A percentile compares a stretch with the other conserved stretches of the same genome.
phyloP scores from a whole-genome alignment of 164 flowering plant genomes.

The Platanus orientalis region DNA sequence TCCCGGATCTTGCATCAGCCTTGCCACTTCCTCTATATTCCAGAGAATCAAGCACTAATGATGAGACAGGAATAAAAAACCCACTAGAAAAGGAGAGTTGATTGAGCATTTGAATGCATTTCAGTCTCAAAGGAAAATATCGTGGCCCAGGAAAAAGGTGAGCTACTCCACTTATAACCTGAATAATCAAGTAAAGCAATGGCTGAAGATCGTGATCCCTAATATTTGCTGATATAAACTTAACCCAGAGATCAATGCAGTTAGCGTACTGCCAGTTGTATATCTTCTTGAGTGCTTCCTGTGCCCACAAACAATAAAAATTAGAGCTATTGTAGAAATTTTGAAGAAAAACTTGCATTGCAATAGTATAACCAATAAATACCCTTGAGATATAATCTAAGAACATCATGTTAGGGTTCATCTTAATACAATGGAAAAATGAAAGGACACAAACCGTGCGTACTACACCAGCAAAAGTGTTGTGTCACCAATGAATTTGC shows the following conservation, averaged over 20 bases:
- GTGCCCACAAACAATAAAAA: slow-evolving; percentile 18
- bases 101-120: slow-evolving; percentile 84
- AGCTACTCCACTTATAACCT: slow-evolving; percentile 71
- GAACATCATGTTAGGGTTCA: too few relatives aligned
- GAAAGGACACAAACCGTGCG: too few relatives aligned
- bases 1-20: slow-evolving; percentile 39
- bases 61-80: slow-evolving; percentile 74
- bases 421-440: too few relatives aligned
- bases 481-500: too few relatives aligned
- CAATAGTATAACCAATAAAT: too few relatives aligned
- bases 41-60: slow-evolving; percentile 57
- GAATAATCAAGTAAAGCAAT: slow-evolving; percentile 53
- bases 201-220: slow-evolving; percentile 62
- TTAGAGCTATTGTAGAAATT: too few relatives aligned
- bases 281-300: slow-evolving; percentile 70
- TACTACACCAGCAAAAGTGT: too few relatives aligned
- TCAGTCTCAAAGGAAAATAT: slow-evolving; percentile 73
- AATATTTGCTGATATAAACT: slow-evolving; percentile 47
- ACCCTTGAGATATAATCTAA: too few relatives aligned
- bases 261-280: slow-evolving; percentile 70
- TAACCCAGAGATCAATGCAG: slow-evolving; percentile 89
- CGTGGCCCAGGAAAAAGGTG: slow-evolving; percentile 72
- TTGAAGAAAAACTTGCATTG: too few relatives aligned
- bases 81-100: slow-evolving; percentile 67
- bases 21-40: slow-evolving; percentile 50